Evolutionary conservation across 2,329 filamentous ascomycete genomes (phyloP).

Genomic region (Colletotrichum magnum): DNA sequence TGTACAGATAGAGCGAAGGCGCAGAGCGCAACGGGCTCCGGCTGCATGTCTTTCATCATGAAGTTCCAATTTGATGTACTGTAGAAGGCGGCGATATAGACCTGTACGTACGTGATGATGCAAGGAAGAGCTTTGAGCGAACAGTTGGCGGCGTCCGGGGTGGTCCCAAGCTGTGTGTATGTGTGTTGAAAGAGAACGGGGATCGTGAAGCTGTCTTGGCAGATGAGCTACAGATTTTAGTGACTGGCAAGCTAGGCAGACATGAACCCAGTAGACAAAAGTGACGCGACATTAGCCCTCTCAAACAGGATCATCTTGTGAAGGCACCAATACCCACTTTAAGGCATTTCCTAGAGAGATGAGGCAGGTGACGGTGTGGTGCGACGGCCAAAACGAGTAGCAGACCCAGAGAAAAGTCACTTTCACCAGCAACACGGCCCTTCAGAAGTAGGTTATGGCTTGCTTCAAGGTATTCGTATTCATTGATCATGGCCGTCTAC

Average conservation of each 20-base stretch:
- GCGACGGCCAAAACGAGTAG: too few relatives aligned
- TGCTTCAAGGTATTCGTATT: constrained; percentile 31
- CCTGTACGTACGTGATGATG: constrained; percentile 55
- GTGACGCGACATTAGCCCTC: too few relatives aligned
- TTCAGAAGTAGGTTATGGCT: constrained; percentile 25
- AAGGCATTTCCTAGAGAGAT: too few relatives aligned
- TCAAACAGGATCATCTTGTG: too few relatives aligned
- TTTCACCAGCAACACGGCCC: not conserved
- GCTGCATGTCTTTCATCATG: constrained; percentile 53
- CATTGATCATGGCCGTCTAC: constrained; percentile 40
- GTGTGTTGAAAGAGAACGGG: too few relatives aligned
- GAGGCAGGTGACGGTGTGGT: too few relatives aligned
- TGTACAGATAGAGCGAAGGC: constrained; percentile 55
- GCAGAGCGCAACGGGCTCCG: constrained; percentile 52
- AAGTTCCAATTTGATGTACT: constrained; percentile 58
- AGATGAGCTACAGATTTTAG: too few relatives aligned
- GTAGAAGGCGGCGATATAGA: constrained; percentile 59
- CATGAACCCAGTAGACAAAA: too few relatives aligned
- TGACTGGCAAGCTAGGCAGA: too few relatives aligned
- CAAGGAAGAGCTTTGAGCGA: not conserved
- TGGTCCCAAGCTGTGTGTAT: too few relatives aligned
- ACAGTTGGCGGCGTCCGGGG: not conserved
- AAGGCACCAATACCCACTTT: too few relatives aligned
- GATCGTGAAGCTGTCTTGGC: too few relatives aligned
- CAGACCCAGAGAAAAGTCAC: not conserved